phyloP scores from a whole-genome alignment of 2,329 filamentous ascomycete species.

The Penicillium sp. region DNA sequence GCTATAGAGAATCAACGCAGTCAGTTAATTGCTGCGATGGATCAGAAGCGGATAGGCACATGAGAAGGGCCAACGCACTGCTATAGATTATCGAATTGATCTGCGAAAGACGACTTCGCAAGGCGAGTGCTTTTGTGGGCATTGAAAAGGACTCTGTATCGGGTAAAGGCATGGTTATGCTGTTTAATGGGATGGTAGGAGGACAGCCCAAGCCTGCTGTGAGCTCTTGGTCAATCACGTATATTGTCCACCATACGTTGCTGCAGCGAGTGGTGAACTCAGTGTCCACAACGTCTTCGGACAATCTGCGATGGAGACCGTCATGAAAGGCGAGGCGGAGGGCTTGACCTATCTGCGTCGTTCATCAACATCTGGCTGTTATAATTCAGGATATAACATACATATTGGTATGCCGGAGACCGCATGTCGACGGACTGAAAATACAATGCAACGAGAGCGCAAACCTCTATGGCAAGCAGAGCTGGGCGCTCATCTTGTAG shows the following conservation, averaged over 20 bases:
- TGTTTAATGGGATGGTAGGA: neutral
- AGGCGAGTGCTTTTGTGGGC: neutral
- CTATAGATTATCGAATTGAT: slow-evolving; percentile 1
- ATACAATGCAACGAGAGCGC: neutral
- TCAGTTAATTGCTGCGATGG: neutral
- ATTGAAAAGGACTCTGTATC: neutral
- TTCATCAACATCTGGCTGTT: neutral
- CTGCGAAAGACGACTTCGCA: slow-evolving; percentile 1
- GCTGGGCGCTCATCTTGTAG: slow-evolving; percentile 1
- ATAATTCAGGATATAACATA: neutral
- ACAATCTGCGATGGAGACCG: neutral
- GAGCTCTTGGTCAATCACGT: neutral
- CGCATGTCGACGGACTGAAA: slow-evolving; percentile 1
- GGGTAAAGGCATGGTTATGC: neutral
- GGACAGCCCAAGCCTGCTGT: neutral
- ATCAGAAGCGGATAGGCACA: neutral
- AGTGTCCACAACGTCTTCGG: neutral
- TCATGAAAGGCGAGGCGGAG: slow-evolving; percentile 1
- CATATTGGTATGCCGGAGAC: slow-evolving; percentile 1
- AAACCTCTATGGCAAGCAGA: neutral
- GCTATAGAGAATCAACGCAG: neutral
- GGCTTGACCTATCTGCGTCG: neutral
- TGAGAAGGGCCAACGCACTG: neutral
- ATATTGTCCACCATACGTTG: slow-evolving; percentile 3
- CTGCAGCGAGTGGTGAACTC: neutral